Evolutionary conservation across 148 eudicot species (phyloP), one percentile per base, ranked within the genome.

Genomic region (Pouteria glomerata): DNA sequence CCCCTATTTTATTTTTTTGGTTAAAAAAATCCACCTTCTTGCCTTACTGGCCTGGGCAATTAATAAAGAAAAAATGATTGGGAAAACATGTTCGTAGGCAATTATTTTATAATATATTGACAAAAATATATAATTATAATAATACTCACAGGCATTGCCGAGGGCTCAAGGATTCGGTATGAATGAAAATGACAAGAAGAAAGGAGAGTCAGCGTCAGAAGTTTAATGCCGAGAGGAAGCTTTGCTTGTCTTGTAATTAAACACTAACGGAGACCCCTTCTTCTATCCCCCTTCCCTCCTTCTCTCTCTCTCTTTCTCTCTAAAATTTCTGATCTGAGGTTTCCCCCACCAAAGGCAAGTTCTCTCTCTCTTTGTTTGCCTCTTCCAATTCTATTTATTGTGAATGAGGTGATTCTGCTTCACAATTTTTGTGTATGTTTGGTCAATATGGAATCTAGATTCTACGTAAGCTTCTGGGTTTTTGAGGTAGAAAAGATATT

Each of bases 301-400:
- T 59, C 31, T 44, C 33, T 57, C 26, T 3, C 33, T 23, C 44
- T 31, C 8, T 52, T 42, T 68, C 35, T 51, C 21, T 51, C 21
- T 48, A 30, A 57, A 30, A n/a, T 23, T 8, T 30, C 63, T 60
- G 44, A 70, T 27, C 30, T 57, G 62, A 55, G 27, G 30, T 27
- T 61, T 48, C 41, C 27, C 12, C 15, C 2, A 26, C 29, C 35
- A 44, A 37, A 58, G 74, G 74, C 58, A 60, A 61, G 74, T n/a
- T 61, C 21, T 37, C 55, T 1, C 26, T 31, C 16, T 59, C 44
- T 44, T 1, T 47, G 51, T 26, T 14, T 41, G 21, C 47, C 3
- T 33, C 8, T 50, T 35, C 21, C 26, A 21, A 16, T 0, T 35
- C 23, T 29, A 37, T 3, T 53, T 53, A 37, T 69, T 53, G 8